Conservation (phyloP, 371 early-diverging fungal species). For the Umbelopsis sp. region DNA sequence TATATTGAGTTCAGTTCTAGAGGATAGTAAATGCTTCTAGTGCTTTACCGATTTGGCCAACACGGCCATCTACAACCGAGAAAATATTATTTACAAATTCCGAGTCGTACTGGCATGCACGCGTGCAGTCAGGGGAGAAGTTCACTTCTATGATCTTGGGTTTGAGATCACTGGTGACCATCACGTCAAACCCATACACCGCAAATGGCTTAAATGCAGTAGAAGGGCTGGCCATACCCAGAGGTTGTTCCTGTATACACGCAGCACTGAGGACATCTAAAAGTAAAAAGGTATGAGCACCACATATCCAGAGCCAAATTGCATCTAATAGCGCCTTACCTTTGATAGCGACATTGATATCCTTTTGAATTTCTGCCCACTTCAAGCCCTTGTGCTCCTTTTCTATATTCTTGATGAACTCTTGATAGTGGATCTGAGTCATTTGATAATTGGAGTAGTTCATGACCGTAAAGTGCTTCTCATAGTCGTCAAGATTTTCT, state of each 20-base stretch:
- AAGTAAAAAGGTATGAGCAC: neutral
- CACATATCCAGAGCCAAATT: neutral
- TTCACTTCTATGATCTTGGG: conserved; percentile 60
- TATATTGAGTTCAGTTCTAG: conserved; percentile 26
- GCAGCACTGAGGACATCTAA: conserved; percentile 55
- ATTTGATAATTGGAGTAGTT: conserved; percentile 59
- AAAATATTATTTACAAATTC: conserved; percentile 61
- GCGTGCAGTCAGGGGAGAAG: conserved; percentile 60
- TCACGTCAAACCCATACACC: conserved; percentile 60
- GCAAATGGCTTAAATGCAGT: conserved; percentile 48
- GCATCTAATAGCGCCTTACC: conserved; percentile 23
- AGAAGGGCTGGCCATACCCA: conserved; percentile 40
- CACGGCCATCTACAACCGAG: conserved; percentile 49
- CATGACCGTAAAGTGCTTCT: conserved; percentile 64
- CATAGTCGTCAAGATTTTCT: conserved; percentile 57
- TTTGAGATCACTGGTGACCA: conserved; percentile 54
- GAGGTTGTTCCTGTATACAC: conserved; percentile 47
- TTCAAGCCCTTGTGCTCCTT: conserved; percentile 50
- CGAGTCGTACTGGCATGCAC: conserved; percentile 62
- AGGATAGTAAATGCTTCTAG: conserved; percentile 50
- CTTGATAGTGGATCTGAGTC: conserved; percentile 60
- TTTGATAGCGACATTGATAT: conserved; percentile 56
- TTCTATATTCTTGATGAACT: conserved; percentile 62
- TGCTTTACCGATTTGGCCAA: conserved; percentile 49
- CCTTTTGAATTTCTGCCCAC: conserved; percentile 52